Percentiles rank a stretch among this genome's conserved stretches.
Evolutionary conservation across 2,329 filamentous ascomycete genomes (phyloP).

Genomic region (Chrysoporthe puriensis): DNA sequence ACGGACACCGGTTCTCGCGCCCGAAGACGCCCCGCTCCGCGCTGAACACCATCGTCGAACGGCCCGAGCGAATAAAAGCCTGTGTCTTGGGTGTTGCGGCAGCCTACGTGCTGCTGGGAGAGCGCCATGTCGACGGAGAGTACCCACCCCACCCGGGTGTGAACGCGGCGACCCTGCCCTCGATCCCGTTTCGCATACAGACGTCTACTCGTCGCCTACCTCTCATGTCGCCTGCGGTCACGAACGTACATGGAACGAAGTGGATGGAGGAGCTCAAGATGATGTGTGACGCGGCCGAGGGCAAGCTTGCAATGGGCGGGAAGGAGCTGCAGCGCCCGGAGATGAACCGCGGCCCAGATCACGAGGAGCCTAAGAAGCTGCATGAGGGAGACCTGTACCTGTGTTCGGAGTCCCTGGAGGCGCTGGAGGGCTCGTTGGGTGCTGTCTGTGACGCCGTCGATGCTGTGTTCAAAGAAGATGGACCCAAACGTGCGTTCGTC

Average conservation of each 20-base stretch:
- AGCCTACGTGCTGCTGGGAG: conserved; percentile 89
- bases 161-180: conserved; percentile 57
- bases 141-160: conserved; percentile 69
- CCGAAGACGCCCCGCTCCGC: conserved; percentile 74
- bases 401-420: conserved; percentile 80
- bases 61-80: conserved; percentile 88
- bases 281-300: conserved; percentile 82
- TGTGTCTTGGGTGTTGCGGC: conserved; percentile 79
- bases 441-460: conserved; percentile 95
- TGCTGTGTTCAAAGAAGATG: conserved; percentile 67
- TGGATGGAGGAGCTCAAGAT: conserved; percentile 92
- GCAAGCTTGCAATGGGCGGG: conserved; percentile 74
- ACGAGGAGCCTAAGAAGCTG: conserved; percentile 56
- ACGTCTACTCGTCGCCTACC: conserved; percentile 76
- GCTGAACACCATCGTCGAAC: conserved; percentile 84
- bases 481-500: conserved; percentile 81
- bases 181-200: conserved; percentile 79
- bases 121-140: conserved; percentile 72
- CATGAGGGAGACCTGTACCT: conserved; percentile 93
- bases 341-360: conserved; percentile 55
- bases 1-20: conserved; percentile 88
- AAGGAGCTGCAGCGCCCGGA: conserved; percentile 77
- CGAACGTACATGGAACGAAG: conserved; percentile 84
- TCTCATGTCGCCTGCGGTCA: conserved; percentile 76
- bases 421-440: conserved; percentile 88